These are phyloP conservation scores for Cordyceps cicadae DNA, from an alignment of 2,329 filamentous ascomycete genomes.

Conservation along the genomic window DNA sequence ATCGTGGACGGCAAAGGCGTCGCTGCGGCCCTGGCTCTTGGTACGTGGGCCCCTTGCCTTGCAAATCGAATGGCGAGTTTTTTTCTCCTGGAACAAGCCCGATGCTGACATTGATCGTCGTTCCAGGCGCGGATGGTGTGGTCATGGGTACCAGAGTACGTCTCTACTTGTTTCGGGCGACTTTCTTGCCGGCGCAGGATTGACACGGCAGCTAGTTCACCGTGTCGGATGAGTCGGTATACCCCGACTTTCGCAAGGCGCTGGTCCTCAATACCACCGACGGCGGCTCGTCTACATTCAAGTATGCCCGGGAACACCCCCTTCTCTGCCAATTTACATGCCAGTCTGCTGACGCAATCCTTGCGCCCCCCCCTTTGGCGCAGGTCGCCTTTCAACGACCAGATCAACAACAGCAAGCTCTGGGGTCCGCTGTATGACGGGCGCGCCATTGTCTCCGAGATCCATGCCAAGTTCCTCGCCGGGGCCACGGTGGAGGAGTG, in stretches of 20 bases:
- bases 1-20: constrained; percentile 48
- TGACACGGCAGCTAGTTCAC: constrained; percentile 28
- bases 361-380: not conserved
- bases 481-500: constrained; percentile 37
- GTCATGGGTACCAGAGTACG: constrained; percentile 36
- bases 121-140: constrained; percentile 33
- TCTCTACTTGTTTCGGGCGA: constrained; percentile 7
- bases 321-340: not conserved
- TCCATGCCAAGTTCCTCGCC: constrained; percentile 31
- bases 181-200: not conserved
- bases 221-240: constrained; percentile 34
- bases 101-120: not conserved
- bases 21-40: constrained; percentile 46
- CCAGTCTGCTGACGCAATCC: not conserved
- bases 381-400: constrained; percentile 34
- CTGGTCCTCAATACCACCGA: constrained; percentile 33
- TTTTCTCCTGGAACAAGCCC: not conserved
- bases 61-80: not conserved
- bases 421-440: constrained; percentile 38
- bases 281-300: constrained; percentile 37
- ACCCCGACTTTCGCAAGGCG: constrained; percentile 32
- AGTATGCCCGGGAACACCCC: constrained; percentile 24
- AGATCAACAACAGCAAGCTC: constrained; percentile 27
- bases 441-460: constrained; percentile 30
- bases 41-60: constrained; percentile 27